These are phyloP conservation scores for Malbranchea cinnamomea DNA, from an alignment of 2,329 filamentous ascomycete species.

Conservation along the genomic window DNA sequence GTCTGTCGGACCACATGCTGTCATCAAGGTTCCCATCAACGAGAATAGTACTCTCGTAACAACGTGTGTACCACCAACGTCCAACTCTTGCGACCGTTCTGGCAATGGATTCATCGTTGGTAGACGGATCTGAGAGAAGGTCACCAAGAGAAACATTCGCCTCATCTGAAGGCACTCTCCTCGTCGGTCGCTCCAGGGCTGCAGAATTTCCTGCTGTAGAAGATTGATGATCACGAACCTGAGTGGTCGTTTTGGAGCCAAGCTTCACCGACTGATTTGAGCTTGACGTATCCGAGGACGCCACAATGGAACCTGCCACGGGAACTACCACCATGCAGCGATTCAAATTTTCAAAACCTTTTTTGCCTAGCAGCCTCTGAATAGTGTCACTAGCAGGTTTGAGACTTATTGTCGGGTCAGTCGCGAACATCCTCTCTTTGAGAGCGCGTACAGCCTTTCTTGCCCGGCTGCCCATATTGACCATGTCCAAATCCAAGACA, in stretches of 20 bases:
- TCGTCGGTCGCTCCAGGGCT: constrained; percentile 6
- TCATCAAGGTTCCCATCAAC: constrained; percentile 33
- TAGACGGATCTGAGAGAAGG: constrained; percentile 56
- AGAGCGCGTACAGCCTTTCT: constrained; percentile 30
- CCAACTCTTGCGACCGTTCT: constrained; percentile 86
- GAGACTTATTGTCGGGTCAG: constrained; percentile 29
- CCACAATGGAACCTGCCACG: constrained; percentile 30
- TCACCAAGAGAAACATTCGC: constrained; percentile 43
- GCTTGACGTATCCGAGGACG: constrained; percentile 27
- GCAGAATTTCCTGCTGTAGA: constrained; percentile 8
- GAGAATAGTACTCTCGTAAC: constrained; percentile 61
- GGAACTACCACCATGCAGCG: constrained; percentile 35
- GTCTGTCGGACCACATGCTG: constrained; percentile 67
- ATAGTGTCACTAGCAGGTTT: constrained; percentile 34
- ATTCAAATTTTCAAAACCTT: constrained; percentile 34
- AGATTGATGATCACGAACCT: constrained; percentile 11
- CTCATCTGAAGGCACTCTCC: constrained; percentile 23
- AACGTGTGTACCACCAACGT: constrained; percentile 90
- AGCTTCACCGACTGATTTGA: constrained; percentile 20
- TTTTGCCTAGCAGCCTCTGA: constrained; percentile 30
- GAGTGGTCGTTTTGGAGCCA: constrained; percentile 13
- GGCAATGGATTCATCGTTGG: constrained; percentile 71
- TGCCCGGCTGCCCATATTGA: constrained; percentile 34
- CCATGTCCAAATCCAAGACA: constrained; percentile 34
- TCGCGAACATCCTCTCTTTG: constrained; percentile 31